Conservation (phyloP, 2,329 filamentous ascomycete genomes). For the Fusarium concolor region DNA sequence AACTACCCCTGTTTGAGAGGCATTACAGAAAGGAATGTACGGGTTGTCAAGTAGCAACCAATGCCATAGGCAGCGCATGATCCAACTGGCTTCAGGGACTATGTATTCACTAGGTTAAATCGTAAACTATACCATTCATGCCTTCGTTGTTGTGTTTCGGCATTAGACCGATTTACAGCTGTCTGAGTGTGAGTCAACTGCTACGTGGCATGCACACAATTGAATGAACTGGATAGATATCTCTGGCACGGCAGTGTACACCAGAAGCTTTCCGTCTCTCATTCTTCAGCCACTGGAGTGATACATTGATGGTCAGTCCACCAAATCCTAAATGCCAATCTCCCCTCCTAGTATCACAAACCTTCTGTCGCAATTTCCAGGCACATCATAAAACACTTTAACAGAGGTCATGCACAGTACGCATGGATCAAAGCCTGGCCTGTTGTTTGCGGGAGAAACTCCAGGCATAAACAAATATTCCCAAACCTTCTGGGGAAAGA, state of each 20-base stretch:
- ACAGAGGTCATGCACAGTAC: constrained; percentile 41
- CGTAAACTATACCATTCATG: not conserved
- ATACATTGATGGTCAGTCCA: not conserved
- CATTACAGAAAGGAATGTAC: constrained; percentile 2
- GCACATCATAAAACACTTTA: constrained; percentile 30
- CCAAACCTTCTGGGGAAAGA: constrained; percentile 16
- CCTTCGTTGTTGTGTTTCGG: constrained; percentile 4
- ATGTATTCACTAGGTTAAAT: not conserved
- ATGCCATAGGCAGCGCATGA: not conserved
- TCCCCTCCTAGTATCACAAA: constrained; percentile 25
- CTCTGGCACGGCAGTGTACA: not conserved
- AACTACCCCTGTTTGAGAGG: not conserved
- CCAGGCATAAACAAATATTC: constrained; percentile 8
- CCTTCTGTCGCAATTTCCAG: constrained; percentile 38
- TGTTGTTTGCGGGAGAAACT: constrained; percentile 21
- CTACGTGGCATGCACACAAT: constrained; percentile 2
- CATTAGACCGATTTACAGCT: not conserved
- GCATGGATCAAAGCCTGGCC: constrained; percentile 42
- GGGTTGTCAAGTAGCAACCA: not conserved
- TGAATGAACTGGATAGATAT: not conserved
- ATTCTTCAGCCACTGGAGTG: not conserved
- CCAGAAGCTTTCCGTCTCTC: not conserved
- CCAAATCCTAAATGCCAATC: not conserved
- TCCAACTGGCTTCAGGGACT: not conserved
- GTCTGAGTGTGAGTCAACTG: not conserved